Evolutionary conservation across 2,329 filamentous ascomycete genomes (phyloP).

Genomic region (Metarhizium sp.): DNA sequence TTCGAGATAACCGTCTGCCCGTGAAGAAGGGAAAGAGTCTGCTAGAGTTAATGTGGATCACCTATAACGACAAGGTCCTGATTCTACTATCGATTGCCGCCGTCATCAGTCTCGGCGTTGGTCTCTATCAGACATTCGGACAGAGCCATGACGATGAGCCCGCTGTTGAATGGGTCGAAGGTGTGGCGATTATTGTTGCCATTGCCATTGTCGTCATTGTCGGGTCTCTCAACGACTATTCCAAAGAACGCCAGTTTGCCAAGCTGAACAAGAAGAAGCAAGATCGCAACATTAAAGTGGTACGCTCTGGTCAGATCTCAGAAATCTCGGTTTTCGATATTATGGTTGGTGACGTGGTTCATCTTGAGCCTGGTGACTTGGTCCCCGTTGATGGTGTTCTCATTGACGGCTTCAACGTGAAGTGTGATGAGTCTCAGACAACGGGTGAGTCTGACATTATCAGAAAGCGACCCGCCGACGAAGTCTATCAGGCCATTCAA

Average conservation of each 20-base stretch:
- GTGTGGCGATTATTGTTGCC: conserved; percentile 73
- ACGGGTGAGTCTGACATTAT: conserved; percentile 74
- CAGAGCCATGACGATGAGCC: conserved; percentile 42
- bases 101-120: conserved; percentile 62
- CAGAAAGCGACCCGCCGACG: conserved; percentile 56
- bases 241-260: conserved; percentile 72
- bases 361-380: conserved; percentile 67
- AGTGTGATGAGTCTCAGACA: conserved; percentile 69
- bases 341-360: conserved; percentile 59
- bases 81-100: conserved; percentile 64
- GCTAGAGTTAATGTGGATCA: conserved; percentile 69
- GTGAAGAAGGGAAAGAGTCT: conserved; percentile 67
- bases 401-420: conserved; percentile 63
- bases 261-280: conserved; percentile 73
- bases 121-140: conserved; percentile 67
- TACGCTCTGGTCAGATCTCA: conserved; percentile 60
- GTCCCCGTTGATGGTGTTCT: conserved; percentile 66
- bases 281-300: conserved; percentile 61
- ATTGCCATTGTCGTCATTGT: conserved; percentile 70
- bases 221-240: conserved; percentile 69
- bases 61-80: conserved; percentile 75
- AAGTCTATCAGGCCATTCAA: conserved; percentile 61
- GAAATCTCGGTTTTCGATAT: conserved; percentile 63
- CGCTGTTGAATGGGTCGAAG: conserved; percentile 69
- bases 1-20: conserved; percentile 61